These are phyloP conservation scores for Capsicum baccatum DNA, from an alignment of 257 asterid species.

Conservation along the genomic window DNA sequence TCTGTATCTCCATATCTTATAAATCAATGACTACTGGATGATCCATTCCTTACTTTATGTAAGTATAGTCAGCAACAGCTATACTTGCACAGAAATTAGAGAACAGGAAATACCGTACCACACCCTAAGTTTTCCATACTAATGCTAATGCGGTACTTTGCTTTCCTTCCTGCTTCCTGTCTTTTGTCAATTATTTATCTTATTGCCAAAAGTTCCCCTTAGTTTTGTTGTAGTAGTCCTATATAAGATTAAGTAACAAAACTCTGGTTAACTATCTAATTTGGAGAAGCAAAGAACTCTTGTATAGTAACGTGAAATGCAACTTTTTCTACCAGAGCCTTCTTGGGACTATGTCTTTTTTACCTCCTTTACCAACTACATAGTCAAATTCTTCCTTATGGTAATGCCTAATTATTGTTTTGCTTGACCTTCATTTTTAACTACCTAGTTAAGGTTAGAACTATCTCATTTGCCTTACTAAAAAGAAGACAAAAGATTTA, in stretches of 20 bases:
- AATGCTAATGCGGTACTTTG: neutral
- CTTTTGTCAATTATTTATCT: neutral
- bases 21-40: neutral
- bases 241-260: neutral
- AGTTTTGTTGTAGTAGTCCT: constrained; percentile 13
- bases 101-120: neutral
- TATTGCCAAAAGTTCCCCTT: neutral
- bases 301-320: neutral
- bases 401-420: constrained; percentile 2
- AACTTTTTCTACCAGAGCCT: neutral
- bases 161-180: neutral
- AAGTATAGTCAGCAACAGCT: neutral
- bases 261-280: constrained; percentile 17
- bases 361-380: neutral
- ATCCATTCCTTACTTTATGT: neutral
- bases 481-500: neutral
- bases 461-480: constrained; percentile 11
- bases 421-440: constrained; percentile 10
- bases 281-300: neutral
- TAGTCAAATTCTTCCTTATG: neutral
- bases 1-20: neutral
- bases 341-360: neutral
- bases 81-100: neutral
- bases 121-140: neutral
- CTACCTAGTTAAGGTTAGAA: neutral